Percentiles rank a stretch among this genome's conserved stretches.
phyloP scores from a whole-genome alignment of 495 filamentous ascomycete genomes.

The Rusavskia elegans region DNA sequence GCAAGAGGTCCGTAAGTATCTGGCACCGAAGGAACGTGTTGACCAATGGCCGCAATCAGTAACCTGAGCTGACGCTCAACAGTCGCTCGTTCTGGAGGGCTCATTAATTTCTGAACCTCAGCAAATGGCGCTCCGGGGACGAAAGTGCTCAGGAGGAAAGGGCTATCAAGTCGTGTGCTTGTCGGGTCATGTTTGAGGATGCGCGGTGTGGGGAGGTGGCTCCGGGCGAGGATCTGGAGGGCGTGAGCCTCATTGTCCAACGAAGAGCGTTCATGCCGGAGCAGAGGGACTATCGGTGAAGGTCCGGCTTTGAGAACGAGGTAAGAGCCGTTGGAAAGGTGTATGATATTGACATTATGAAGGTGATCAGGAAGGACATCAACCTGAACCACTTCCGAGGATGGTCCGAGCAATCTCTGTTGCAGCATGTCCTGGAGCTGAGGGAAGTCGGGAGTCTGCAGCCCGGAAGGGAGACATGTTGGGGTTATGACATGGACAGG shows the following conservation, averaged over 20 bases:
- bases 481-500: background rate
- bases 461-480: background rate
- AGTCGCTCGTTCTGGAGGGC: slow-evolving; percentile 18
- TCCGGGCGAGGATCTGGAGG: slow-evolving; percentile 31
- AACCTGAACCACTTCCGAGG: slow-evolving; percentile 24
- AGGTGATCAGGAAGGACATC: slow-evolving; percentile 32
- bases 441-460: background rate
- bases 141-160: slow-evolving; percentile 33
- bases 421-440: background rate
- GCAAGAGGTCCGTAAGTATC: slow-evolving; percentile 33
- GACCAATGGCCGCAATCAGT: slow-evolving; percentile 19
- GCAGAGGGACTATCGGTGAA: slow-evolving; percentile 29
- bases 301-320: slow-evolving; percentile 40
- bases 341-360: slow-evolving; percentile 35
- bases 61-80: slow-evolving; percentile 29
- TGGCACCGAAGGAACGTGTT: slow-evolving; percentile 20
- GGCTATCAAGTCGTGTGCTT: slow-evolving; percentile 9
- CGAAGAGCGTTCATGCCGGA: slow-evolving; percentile 39
- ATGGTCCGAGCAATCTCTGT: slow-evolving; percentile 8
- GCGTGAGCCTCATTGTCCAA: slow-evolving; percentile 41
- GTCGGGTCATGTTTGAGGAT: slow-evolving; percentile 33
- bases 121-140: slow-evolving; percentile 28
- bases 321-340: slow-evolving; percentile 35
- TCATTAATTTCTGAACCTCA: slow-evolving; percentile 24
- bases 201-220: slow-evolving; percentile 31